Base-by-base conservation (phyloP, 2,329 filamentous ascomycete genomes). In the Beauveria australis region DNA sequence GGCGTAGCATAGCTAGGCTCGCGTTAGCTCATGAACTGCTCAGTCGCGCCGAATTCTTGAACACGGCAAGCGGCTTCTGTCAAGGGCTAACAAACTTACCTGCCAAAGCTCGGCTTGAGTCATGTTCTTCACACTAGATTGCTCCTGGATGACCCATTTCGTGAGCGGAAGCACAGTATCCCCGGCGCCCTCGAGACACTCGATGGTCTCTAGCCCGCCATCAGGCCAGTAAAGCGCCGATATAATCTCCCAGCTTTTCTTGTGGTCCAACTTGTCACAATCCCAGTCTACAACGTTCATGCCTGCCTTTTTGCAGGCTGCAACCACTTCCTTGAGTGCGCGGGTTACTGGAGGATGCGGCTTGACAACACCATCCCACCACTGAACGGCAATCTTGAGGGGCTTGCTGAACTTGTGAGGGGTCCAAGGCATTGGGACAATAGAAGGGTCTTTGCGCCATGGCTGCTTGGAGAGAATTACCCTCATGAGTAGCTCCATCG, bases 81-180 rank as follows among this genome's bases (percentile, higher is more conserved):
- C 5, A 19, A n/a, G 28, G 16, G n/a, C 9, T n/a, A 28, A 18
- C 40, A 24, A n/a, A 62, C 68, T 63, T 60, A 71, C 73, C 46
- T 72, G 60, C 76, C 77, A 79, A 19, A 79, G 65, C 14, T 74
- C 73, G 1, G 69, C 54, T n/a, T 77, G 73, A 2, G 72, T 73
- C 48, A 78, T 71, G 18, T 71, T 63, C 60, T 73, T 71, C 2
- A 78, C 71, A 48, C 78, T 75, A 0, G 79, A 76, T 19, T 71
- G 70, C 61, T 87, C 83, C 1, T 81, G 77, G 3, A 84, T 73
- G 54, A 88, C 86, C 67, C 81, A 85, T 61, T 81, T 75, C 0
- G 82, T 79, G 1, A 89, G 72, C 0, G 85, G 84, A 1, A 80
- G 72, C 67, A 78, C 75, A 0, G 85, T 84, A 66, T 89, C 86